Base-by-base conservation (phyloP, 176 grass and related monocot species). In the Phoenix roebelenii region DNA sequence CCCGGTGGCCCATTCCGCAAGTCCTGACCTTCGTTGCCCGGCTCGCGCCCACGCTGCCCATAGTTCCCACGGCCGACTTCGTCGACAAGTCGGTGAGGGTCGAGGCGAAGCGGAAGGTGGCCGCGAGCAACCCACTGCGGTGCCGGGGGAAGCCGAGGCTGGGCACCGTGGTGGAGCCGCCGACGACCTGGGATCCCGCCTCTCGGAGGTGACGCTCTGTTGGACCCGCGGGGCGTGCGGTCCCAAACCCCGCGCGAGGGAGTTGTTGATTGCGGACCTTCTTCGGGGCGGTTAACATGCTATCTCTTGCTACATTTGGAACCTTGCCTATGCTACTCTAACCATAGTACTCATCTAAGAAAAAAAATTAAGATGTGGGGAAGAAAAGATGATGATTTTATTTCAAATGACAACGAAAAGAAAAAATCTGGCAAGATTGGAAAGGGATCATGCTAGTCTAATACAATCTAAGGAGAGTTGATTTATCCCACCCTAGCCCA, bases 171-270 rank as follows among this genome's bases (percentile, higher is more conserved):
- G 3, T 63, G 24, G 87, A 97, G 87, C 83, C 54, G 88, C 92
- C 19, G 75, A 91, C 7, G 79, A 80, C 73, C 80, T 91, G 3
- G 72, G 24, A 26, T 68, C 59, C 1, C 70, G 84, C 22, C 87
- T 97, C 16, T 60, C 76, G 15, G 83, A 91, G 55, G 63, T 97
- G 35, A 82, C 87, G 67, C 0, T 97, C n/a, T n/a, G n/a, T n/a
- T n/a, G n/a, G n/a, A n/a, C n/a, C n/a, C n/a, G n/a, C n/a, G n/a
- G n/a, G n/a, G n/a, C n/a, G n/a, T n/a, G n/a, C n/a, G n/a, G n/a
- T 62, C 92, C 92, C 84, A 9, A 84, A 97, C 73, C 92, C 92
- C n/a, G n/a, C n/a, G n/a, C n/a, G n/a, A n/a, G n/a, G n/a, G n/a
- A n/a, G n/a, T n/a, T n/a, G n/a, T n/a, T n/a, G n/a, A n/a, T n/a